Evolutionary conservation across 192 early-diverging fungal species (phyloP), one percentile per base, ranked within the genome.

Genomic region (Coemansia sp.): DNA sequence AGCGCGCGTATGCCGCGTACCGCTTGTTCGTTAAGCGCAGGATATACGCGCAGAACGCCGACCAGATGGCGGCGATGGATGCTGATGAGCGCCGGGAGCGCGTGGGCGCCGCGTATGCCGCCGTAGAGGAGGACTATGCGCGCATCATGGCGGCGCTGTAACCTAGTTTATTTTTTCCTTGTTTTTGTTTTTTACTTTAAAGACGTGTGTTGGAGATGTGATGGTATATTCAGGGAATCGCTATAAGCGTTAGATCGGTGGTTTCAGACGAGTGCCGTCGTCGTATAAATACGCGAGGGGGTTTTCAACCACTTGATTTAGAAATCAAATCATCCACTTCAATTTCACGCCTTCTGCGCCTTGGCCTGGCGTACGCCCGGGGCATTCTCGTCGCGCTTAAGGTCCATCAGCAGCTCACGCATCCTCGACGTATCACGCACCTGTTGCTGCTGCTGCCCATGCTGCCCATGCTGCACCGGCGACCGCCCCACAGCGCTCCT

Each of bases 11-110:
- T 30, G 71, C 77, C 39, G 61, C 64, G 15, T 93, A 87, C 73
- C 71, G 93, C 49, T 63, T 95, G 45, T 86, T 87, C 62, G 89
- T 98, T 15, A 98, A 98, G 74, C 76, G 83, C 42, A 66, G 93
- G 17, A 69, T 98, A 11, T 98, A 87, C 73, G 73, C 79, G 15
- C 89, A 88, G 47, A 94, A 95, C 67, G 67, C 87, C 62, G 92
- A 96, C 46, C 73, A 78, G 19, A 64, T 96, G 51, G 67, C 65
- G 24, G 80, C 71, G 6, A 69, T 94, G 71, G 85, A 86, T 17
- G 71, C 59, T n/a, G 66, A 62, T 0, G 91, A 91, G 59, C 69
- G 86, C 39, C 82, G 86, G 47, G 67, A 85, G 54, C 90, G 89
- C 52, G 70, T 96, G 13, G 80, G 88, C 19, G 91, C 92, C 59